Conservation (phyloP, 192 early-diverging fungal genomes). For the Allomyces macrogynus region DNA sequence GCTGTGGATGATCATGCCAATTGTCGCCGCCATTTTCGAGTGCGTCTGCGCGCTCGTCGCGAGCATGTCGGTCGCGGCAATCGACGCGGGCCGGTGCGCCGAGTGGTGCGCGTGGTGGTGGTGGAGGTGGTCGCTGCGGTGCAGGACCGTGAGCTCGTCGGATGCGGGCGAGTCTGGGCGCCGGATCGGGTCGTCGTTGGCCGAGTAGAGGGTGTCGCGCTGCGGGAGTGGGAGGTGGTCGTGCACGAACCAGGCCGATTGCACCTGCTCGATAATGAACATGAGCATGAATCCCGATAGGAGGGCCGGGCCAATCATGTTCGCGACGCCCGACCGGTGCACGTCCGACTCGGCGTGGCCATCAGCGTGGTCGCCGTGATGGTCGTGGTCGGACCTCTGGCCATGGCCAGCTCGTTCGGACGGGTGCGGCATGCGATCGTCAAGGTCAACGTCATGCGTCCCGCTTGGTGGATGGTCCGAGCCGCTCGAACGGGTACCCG, state of each 20-base stretch:
- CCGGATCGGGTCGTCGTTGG: too few species aligned
- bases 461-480: too few species aligned
- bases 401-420: background rate
- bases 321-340: slow-evolving; percentile 8
- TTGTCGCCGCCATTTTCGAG: slow-evolving; percentile 28
- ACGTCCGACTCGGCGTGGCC: slow-evolving; percentile 8
- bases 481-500: too few species aligned
- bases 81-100: slow-evolving; percentile 10
- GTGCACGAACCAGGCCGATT: background rate
- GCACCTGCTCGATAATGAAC: slow-evolving; percentile 65
- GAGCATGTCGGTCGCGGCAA: slow-evolving; percentile 17
- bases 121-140: slow-evolving; percentile 10
- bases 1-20: slow-evolving; percentile 88
- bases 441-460: too few species aligned
- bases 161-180: slow-evolving; percentile 4
- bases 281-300: slow-evolving; percentile 72
- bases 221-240: too few species aligned
- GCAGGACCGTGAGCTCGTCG: slow-evolving; percentile 8
- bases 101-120: slow-evolving; percentile 14
- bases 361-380: slow-evolving; percentile 5
- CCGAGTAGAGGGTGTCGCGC: too few species aligned
- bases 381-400: background rate
- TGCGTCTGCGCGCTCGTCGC: slow-evolving; percentile 9
- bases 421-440: too few species aligned
- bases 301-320: slow-evolving; percentile 57